A percentile compares a stretch with the other conserved stretches of the same genome.
Evolutionary conservation across 73 alveolate genomes (phyloP).

Genomic region (Tetrahymena borealis): DNA sequence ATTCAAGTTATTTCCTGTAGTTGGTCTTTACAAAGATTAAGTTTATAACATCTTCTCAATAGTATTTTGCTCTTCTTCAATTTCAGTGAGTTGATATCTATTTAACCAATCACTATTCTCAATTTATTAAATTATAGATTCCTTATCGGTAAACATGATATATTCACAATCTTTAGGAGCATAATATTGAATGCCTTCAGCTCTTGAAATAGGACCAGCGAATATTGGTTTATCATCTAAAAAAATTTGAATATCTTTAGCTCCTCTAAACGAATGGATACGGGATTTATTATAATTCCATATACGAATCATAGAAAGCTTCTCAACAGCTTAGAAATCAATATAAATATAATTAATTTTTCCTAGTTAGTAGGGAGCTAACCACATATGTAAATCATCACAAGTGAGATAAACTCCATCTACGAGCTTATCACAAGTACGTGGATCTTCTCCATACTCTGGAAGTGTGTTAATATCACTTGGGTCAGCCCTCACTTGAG

Average conservation of each 20-base stretch:
- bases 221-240: conserved; percentile 53
- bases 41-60: background rate
- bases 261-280: conserved; percentile 85
- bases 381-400: conserved; percentile 83
- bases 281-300: conserved; percentile 86
- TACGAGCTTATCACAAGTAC: conserved; percentile 77
- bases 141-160: conserved; percentile 62
- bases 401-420: conserved; percentile 67
- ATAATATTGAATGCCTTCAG: conserved; percentile 54
- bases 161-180: conserved; percentile 47
- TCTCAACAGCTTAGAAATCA: conserved; percentile 27
- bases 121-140: conserved; percentile 42
- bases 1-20: conserved; percentile 35
- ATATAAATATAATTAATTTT: conserved; percentile 55
- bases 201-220: conserved; percentile 65
- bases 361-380: conserved; percentile 81
- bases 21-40: conserved; percentile 39
- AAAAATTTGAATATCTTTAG: conserved; percentile 43
- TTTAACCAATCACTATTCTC: conserved; percentile 73
- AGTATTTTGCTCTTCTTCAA: conserved; percentile 33
- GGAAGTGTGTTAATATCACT: conserved; percentile 79
- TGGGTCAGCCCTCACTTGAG: conserved; percentile 65
- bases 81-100: conserved; percentile 12
- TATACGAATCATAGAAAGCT: conserved; percentile 70
- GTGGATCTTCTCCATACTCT: conserved; percentile 82